Base-by-base conservation (phyloP, 768 basidiomycete species). In the Tricholoma terreum region DNA sequence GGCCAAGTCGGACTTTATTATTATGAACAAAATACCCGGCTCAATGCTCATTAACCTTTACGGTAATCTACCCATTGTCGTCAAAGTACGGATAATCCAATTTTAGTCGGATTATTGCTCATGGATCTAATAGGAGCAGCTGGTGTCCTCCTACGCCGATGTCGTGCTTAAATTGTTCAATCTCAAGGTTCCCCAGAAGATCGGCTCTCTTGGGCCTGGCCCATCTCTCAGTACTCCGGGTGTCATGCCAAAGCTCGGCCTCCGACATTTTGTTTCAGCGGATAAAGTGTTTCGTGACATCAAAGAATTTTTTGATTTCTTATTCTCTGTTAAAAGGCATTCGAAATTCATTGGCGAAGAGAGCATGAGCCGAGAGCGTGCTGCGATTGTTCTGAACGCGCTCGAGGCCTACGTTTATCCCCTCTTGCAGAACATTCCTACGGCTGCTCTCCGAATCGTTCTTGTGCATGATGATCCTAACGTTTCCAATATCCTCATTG, bases 131-230 rank as follows among this genome's bases (percentile, higher is more conserved):
- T 56, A 40, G 38, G 38, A 40, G 38, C 38, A 17, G 38, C 11
- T 40, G 12, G n/a, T 40, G n/a, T n/a, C n/a, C 38, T 40, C n/a
- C 38, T 40, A 17, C 38, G n/a, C n/a, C 38, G 38, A 40, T 40
- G n/a, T 56, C 35, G 36, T 24, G 34, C 40, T 56, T 17, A 52
- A 35, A 46, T 52, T 14, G 33, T 55, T 6, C 43, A 56, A 17
- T n/a, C n/a, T n/a, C n/a, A n/a, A n/a, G n/a, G n/a, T n/a, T n/a
- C n/a, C n/a, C n/a, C n/a, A n/a, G n/a, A 27, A 49, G 14, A 45
- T 58, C n/a, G 54, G 54, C 34, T 36, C 54, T 27, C 52, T 55
- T n/a, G 50, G 45, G 36, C 50, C 54, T 19, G 58, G 35, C 27
- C 24, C 27, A 42, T 36, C 42, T 24, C 50, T 51, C 43, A 46